Percentiles rank a stretch among this genome's conserved stretches.
Evolutionary conservation across 768 basidiomycete species (phyloP).

Genomic region (Kwoniella botswanensis): DNA sequence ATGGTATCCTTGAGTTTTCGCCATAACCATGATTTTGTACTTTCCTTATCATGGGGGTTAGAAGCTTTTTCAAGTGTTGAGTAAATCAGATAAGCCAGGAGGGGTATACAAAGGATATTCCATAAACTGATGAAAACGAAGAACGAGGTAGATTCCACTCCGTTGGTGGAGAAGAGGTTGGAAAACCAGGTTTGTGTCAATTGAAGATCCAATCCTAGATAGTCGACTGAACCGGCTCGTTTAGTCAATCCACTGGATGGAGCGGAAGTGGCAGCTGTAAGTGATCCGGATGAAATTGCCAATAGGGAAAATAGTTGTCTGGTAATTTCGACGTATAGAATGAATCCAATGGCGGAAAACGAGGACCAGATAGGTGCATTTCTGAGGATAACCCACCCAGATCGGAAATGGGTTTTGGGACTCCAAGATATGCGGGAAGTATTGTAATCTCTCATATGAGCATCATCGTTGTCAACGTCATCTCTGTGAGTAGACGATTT

Average conservation of each 20-base stretch:
- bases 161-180: conserved; percentile 5
- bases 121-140: conserved; percentile 23
- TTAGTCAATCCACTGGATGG: conserved; percentile 1
- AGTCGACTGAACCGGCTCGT: conserved; percentile 1
- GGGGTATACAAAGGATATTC: conserved; percentile 20
- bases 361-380: conserved; percentile 17
- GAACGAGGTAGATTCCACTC: conserved; percentile 12
- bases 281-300: conserved; percentile 12
- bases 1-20: not conserved
- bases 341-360: conserved; percentile 1
- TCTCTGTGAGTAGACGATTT: not conserved
- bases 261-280: not conserved
- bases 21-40: conserved; percentile 3
- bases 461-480: not conserved
- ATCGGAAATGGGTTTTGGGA: not conserved
- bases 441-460: not conserved
- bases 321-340: conserved; percentile 18
- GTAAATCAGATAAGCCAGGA: conserved; percentile 14
- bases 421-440: not conserved
- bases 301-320: conserved; percentile 19
- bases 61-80: conserved; percentile 7
- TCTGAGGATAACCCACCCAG: conserved; percentile 10
- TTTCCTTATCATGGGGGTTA: not conserved
- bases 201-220: conserved; percentile 15
- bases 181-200: conserved; percentile 15